Conservation (phyloP, 2,329 filamentous ascomycete species). For the Diaporthe sp. region DNA sequence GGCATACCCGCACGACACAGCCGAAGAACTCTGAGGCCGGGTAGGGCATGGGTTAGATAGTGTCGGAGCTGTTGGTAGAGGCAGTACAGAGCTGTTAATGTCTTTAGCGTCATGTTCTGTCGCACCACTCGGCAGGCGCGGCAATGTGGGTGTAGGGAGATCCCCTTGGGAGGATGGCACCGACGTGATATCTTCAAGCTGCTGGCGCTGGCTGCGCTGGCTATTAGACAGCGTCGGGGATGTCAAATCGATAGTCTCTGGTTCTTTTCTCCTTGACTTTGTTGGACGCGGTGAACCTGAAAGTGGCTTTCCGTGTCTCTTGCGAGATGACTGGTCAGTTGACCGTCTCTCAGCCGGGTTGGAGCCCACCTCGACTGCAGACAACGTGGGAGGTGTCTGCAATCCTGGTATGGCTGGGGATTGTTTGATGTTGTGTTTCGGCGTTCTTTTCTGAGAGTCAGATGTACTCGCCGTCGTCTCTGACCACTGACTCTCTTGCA, state of each 20-base stretch:
- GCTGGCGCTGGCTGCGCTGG: conserved; percentile 16
- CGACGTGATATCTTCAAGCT: conserved; percentile 32
- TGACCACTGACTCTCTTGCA: conserved; percentile 60
- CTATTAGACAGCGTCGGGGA: not conserved
- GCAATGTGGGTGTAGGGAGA: not conserved
- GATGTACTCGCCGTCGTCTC: conserved; percentile 44
- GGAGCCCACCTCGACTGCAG: not conserved
- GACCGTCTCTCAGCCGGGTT: not conserved
- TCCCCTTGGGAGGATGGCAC: conserved; percentile 25
- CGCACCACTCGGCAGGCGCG: not conserved
- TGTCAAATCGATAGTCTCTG: not conserved
- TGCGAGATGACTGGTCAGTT: not conserved
- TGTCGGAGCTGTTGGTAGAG: conserved; percentile 39
- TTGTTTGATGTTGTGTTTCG: not conserved
- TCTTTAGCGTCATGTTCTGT: not conserved
- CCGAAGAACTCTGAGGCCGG: not conserved
- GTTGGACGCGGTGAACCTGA: not conserved
- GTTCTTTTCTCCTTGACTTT: not conserved
- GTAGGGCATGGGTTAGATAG: conserved; percentile 7
- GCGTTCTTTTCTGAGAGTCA: conserved; percentile 22
- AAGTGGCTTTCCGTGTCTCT: conserved; percentile 7
- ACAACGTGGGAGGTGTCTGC: conserved; percentile 28
- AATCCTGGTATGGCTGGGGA: not conserved
- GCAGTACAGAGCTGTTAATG: not conserved
- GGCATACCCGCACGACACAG: conserved; percentile 45